Conservation (phyloP, 495 filamentous ascomycete species). For the Saxophila tyrrhenica region DNA sequence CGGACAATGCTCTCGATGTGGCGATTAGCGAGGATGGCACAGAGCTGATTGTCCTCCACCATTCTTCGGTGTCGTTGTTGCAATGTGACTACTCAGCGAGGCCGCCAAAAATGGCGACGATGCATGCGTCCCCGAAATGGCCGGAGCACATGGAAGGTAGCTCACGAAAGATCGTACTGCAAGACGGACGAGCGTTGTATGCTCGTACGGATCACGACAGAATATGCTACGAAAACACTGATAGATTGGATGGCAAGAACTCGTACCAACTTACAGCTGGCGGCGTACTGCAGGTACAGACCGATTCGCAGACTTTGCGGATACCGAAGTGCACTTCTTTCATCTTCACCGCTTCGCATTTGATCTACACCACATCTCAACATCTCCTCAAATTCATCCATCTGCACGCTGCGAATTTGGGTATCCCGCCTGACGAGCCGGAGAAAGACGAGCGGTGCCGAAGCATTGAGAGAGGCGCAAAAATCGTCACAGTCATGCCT, state of each 20-base stretch:
- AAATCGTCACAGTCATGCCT: constrained; percentile 80
- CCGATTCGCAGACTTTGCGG: background rate
- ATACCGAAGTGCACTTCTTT: constrained; percentile 65
- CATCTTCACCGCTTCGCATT: constrained; percentile 63
- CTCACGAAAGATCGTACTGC: background rate
- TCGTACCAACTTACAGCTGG: constrained; percentile 22
- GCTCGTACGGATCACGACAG: background rate
- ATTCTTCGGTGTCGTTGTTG: constrained; percentile 50
- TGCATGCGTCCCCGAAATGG: background rate
- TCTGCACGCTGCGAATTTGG: constrained; percentile 55
- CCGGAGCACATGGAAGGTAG: background rate
- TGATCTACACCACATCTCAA: constrained; percentile 83
- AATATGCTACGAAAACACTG: background rate
- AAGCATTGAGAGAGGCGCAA: constrained; percentile 80
- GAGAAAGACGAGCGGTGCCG: constrained; percentile 87
- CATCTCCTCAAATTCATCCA: constrained; percentile 93
- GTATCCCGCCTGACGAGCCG: constrained; percentile 76
- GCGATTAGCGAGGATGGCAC: constrained; percentile 55
- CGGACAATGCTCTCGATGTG: constrained; percentile 57
- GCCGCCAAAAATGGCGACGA: constrained; percentile 3
- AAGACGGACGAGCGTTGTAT: background rate
- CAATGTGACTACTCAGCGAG: constrained; percentile 38
- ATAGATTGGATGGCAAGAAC: background rate
- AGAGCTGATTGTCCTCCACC: constrained; percentile 62
- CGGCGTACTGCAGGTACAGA: constrained; percentile 49